Percentiles rank a stretch among this genome's conserved stretches.
Conservation (phyloP, 2,329 filamentous ascomycete species). For the Didymella arachidicola region DNA sequence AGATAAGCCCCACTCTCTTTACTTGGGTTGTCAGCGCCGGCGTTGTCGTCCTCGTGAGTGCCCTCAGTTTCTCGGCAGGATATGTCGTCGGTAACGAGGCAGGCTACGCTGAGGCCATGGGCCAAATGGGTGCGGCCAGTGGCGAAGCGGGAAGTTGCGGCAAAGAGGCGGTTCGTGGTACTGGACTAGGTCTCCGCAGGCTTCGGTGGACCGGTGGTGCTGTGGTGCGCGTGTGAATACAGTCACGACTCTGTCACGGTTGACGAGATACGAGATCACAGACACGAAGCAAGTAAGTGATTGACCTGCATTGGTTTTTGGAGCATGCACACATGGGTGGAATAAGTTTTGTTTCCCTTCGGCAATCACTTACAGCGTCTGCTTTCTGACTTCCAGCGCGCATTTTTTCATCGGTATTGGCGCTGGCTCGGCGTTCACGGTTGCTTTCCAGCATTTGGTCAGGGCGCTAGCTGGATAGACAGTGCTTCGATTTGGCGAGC, state of each 20-base stretch:
- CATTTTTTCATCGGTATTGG: constrained; percentile 4
- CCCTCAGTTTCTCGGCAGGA: constrained; percentile 70
- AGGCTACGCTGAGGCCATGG: constrained; percentile 59
- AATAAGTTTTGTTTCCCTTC: constrained; percentile 3
- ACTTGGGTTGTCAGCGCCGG: constrained; percentile 72
- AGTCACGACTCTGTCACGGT: not conserved
- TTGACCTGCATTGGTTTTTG: constrained; percentile 1
- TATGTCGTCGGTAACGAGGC: constrained; percentile 68
- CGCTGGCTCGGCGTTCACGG: constrained; percentile 8
- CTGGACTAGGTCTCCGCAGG: constrained; percentile 43
- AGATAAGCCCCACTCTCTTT: constrained; percentile 66
- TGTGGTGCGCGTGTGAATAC: constrained; percentile 22
- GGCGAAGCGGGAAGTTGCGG: constrained; percentile 44
- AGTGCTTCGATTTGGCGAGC: not conserved
- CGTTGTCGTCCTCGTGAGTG: constrained; percentile 69
- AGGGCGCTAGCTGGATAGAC: constrained; percentile 6
- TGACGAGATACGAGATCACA: constrained; percentile 3
- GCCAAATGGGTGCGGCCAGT: constrained; percentile 40
- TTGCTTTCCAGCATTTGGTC: constrained; percentile 5
- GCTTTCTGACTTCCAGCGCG: constrained; percentile 9
- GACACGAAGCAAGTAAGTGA: constrained; percentile 5
- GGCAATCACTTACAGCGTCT: constrained; percentile 9
- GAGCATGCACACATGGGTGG: constrained; percentile 14
- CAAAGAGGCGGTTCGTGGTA: constrained; percentile 43
- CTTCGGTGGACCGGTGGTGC: constrained; percentile 43